A percentile compares a stretch with the other conserved stretches of the same genome.
These are phyloP conservation scores for Coemansia sp. DNA, from an alignment of 192 early-diverging fungal species.

Conservation along the genomic window DNA sequence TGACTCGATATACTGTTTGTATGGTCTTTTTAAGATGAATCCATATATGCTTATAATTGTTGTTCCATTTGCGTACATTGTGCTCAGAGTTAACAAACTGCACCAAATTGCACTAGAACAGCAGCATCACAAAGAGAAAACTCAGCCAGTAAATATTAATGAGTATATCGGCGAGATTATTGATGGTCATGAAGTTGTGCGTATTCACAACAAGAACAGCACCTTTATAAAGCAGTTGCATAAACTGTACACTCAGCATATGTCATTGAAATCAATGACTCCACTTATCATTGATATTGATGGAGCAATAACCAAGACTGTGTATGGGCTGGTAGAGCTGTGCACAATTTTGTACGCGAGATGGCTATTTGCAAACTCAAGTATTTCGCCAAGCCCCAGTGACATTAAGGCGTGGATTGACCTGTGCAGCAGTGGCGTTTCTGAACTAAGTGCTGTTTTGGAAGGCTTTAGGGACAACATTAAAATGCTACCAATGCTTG, in stretches of 20 bases:
- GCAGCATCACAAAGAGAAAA: neutral
- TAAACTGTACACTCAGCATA: neutral
- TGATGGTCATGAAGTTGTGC: constrained; percentile 1
- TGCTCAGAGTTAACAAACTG: neutral
- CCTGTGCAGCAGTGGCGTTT: neutral
- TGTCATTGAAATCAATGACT: neutral
- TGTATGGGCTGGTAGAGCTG: neutral
- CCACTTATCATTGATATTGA: neutral
- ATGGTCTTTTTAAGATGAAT: neutral
- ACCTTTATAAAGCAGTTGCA: constrained; percentile 1
- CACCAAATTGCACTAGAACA: neutral
- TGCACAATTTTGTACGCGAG: neutral
- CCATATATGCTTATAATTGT: neutral
- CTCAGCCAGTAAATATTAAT: neutral
- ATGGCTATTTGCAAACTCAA: neutral
- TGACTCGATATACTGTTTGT: constrained; percentile 2
- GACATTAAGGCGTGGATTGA: neutral
- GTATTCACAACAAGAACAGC: constrained; percentile 5
- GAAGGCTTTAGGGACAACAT: neutral
- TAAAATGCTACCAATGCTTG: constrained; percentile 3
- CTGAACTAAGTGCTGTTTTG: neutral
- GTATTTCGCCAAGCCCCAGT: neutral
- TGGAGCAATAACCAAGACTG: neutral
- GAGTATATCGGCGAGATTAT: neutral
- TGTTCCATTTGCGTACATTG: constrained; percentile 5